Evolutionary conservation across 2,329 filamentous ascomycete species (phyloP).

Genomic region (Ceratocystis colombiana): DNA sequence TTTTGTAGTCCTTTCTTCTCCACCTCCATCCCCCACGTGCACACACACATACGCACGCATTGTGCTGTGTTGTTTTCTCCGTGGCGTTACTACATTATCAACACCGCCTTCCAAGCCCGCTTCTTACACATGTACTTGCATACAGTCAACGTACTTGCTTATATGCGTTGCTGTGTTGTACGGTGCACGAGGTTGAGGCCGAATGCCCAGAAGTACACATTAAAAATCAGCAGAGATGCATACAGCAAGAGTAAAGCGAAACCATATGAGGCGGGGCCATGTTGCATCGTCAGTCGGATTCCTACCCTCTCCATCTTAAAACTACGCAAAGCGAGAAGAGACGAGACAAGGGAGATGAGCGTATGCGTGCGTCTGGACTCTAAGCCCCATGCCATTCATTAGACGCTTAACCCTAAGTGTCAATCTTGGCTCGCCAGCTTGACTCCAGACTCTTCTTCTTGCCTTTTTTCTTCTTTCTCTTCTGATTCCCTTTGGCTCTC

Average conservation of each 20-base stretch:
- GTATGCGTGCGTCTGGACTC: too few species aligned
- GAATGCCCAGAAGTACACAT: background rate
- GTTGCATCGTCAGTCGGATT: too few species aligned
- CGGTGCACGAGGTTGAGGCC: background rate
- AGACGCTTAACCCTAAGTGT: background rate
- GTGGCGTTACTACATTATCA: background rate
- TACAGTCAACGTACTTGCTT: background rate
- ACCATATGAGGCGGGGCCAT: background rate
- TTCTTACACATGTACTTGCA: background rate
- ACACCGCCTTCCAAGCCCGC: constrained; percentile 1
- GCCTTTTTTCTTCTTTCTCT: too few species aligned
- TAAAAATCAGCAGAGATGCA: background rate
- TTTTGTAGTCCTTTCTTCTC: background rate
- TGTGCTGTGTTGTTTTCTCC: background rate
- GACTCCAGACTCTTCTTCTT: background rate
- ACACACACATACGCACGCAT: background rate
- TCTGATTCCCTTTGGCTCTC: too few species aligned
- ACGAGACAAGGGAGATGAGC: background rate
- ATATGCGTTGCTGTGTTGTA: background rate
- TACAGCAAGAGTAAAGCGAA: background rate
- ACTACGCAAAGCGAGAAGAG: background rate
- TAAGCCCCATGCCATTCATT: background rate
- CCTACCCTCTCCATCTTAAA: background rate
- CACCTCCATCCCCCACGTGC: background rate
- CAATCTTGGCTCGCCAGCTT: background rate